Evolutionary conservation across 495 filamentous ascomycete genomes (phyloP), one percentile per base, ranked within the genome.

Genomic region (Aspergillus funiculosus): DNA sequence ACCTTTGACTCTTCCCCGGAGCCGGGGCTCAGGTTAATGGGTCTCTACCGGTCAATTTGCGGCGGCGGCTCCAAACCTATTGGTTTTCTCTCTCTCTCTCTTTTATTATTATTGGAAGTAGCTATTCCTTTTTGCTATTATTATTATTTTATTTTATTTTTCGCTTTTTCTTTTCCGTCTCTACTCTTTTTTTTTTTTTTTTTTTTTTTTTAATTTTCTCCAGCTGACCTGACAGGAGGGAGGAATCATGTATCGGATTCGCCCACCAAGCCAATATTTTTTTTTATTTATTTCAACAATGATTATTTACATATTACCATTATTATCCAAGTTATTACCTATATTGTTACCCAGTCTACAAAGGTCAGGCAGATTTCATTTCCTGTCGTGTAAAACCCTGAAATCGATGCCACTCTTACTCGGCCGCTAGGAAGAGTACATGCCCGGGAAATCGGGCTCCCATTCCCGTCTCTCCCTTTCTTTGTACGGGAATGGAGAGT

Each of bases 1-100:
- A 52, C 50, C 50, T 58, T 53, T 40, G 47, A 53, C 51, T 61
- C 54, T 68, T 68, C 66, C 66, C 66, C 66, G 66, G 62, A 56
- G 60, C 62, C 62, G 56, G 61, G 46, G 50, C 49, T 61, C 52
- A 63, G 57, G 61, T 57, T 17, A 8, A 36, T 36, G 32, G 32
- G 32, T 7, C 28, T 63, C 59, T 54, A 58, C 51, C 50, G 51
- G 46, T 48, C 51, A 54, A 53, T 52, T 49, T 56, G 56, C 37
- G 54, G 52, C 54, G 56, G 54, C 56, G 51, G 49, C 53, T 49
- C 48, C 52, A 42, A 43, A 40, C 50, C 31, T 30, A 32, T 28
- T 39, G 40, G 31, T n/a, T 29, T 39, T 45, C 39, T 46, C 32
- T 48, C 35, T 31, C 28, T 55, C 24, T 32, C 38, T 36, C 41